Evolutionary conservation across 2,329 filamentous ascomycete species (phyloP).

Genomic region (Orbilia quercus): DNA sequence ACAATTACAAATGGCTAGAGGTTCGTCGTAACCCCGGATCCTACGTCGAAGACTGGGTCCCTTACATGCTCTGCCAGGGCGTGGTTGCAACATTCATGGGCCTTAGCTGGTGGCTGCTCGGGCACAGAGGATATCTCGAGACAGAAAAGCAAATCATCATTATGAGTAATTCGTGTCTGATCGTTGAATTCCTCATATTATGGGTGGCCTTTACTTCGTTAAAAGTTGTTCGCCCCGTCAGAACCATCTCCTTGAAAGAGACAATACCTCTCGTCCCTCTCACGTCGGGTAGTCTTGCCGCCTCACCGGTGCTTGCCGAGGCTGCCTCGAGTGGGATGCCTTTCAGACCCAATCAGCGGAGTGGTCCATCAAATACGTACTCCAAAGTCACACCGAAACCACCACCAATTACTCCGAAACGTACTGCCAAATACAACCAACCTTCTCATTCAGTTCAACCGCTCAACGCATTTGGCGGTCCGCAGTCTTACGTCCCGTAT

Average conservation of each 20-base stretch:
- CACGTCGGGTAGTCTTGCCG: neutral
- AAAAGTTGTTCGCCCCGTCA: slow-evolving; percentile 25
- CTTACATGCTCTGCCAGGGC: slow-evolving; percentile 42
- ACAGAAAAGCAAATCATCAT: slow-evolving; percentile 42
- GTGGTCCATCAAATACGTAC: neutral
- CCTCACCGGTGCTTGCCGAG: slow-evolving; percentile 3
- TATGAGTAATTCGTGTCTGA: slow-evolving; percentile 31
- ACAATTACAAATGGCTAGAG: slow-evolving; percentile 51
- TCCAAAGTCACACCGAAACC: neutral
- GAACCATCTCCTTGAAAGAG: slow-evolving; percentile 28
- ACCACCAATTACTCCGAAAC: neutral
- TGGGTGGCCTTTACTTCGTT: slow-evolving; percentile 43
- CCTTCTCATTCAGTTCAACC: neutral
- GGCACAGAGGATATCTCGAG: slow-evolving; percentile 19
- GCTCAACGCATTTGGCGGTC: slow-evolving; percentile 1
- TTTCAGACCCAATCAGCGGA: slow-evolving; percentile 30
- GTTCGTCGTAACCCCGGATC: slow-evolving; percentile 43
- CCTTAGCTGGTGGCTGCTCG: slow-evolving; percentile 47
- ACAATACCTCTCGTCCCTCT: slow-evolving; percentile 3
- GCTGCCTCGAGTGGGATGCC: slow-evolving; percentile 25
- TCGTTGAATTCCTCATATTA: slow-evolving; percentile 40
- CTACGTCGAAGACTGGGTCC: slow-evolving; percentile 39
- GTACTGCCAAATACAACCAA: slow-evolving; percentile 1
- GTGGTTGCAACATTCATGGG: slow-evolving; percentile 35
- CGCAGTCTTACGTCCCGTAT: slow-evolving; percentile 8